Conservation (phyloP, 2,329 filamentous ascomycete species). For the Colletotrichum zoysiae region DNA sequence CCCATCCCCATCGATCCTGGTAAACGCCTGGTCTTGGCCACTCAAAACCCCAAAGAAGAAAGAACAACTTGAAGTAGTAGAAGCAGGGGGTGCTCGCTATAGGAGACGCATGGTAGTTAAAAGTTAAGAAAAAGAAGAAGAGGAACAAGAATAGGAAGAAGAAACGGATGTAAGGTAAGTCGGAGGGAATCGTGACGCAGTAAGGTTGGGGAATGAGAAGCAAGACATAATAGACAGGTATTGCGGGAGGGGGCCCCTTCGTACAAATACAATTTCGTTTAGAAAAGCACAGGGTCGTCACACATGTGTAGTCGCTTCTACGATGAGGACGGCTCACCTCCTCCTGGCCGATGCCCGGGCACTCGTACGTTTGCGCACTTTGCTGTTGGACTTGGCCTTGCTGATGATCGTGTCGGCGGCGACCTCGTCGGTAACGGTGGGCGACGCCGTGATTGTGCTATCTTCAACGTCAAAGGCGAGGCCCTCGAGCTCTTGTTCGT, state of each 20-base stretch:
- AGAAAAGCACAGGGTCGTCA: slow-evolving; percentile 16
- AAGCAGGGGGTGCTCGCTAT: slow-evolving; percentile 18
- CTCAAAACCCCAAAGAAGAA: slow-evolving; percentile 14
- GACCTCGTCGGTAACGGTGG: slow-evolving; percentile 41
- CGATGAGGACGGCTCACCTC: slow-evolving; percentile 39
- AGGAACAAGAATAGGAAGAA: slow-evolving; percentile 9
- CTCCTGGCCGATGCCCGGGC: slow-evolving; percentile 50
- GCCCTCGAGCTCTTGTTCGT: slow-evolving; percentile 88
- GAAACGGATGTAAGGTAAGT: not conserved
- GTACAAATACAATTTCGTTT: slow-evolving; percentile 40
- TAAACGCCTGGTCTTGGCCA: slow-evolving; percentile 29
- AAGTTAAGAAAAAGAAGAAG: slow-evolving; percentile 19
- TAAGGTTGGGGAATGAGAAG: not conserved
- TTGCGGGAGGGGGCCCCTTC: not conserved
- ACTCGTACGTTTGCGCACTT: slow-evolving; percentile 51
- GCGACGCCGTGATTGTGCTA: slow-evolving; percentile 58
- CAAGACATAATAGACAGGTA: not conserved
- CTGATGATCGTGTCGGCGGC: slow-evolving; percentile 42
- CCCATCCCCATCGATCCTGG: slow-evolving; percentile 8
- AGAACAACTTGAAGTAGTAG: slow-evolving; percentile 5
- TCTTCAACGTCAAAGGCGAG: slow-evolving; percentile 69
- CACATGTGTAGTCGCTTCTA: slow-evolving; percentile 2
- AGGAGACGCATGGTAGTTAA: slow-evolving; percentile 27
- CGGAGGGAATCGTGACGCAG: slow-evolving; percentile 17
- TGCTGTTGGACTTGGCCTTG: slow-evolving; percentile 48